Evolutionary conservation across 805 yeast genomes (phyloP), one percentile per base, ranked within the genome.

Genomic region (Candida awuae): DNA sequence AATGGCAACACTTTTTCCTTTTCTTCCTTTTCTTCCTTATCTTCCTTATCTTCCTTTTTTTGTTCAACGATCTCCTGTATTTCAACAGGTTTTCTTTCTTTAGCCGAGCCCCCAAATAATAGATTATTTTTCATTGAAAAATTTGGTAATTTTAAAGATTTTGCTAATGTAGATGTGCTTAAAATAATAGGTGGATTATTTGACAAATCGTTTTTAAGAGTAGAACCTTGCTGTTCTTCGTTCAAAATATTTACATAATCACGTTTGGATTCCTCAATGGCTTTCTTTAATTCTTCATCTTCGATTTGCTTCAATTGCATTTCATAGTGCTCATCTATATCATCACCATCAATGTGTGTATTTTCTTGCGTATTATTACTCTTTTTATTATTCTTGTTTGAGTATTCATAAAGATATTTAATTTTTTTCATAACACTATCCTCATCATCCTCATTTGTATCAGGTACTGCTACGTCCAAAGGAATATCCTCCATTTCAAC

Each of bases 401-500:
- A 62, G 43, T 56, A 57, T 12, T 56, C 61, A 32, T 61, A 60
- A 21, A 60, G 37, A 1, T 60, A 57, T 38, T 53, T 48, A 21
- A 61, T 58, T 29, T 53, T 51, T 6, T 58, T 54, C 57, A 57
- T 45, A 1, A 49, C 39, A 5, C 44, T 41, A 15, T 45, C 44
- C n/a, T 35, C 41, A 12, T 43, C 53, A 8, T 51, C 48, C n/a
- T 48, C 54, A 22, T 34, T 35, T 4, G 28, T 37, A 4, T 32
- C 42, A 20, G 25, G 35, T 15, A 37, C 22, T 14, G 30, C n/a
- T n/a, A n/a, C n/a, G n/a, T n/a, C 42, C 7, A 30, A 10, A 10
- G 37, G 68, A 34, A 83, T 82, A 46, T 84, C 94, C 50, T 83
- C 88, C 79, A 84, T 79, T 30, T 78, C 87, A 20, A 68, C 63